These are phyloP conservation scores for Corymbia calophylla DNA, from an alignment of 441 rosid species.

Conservation along the genomic window DNA sequence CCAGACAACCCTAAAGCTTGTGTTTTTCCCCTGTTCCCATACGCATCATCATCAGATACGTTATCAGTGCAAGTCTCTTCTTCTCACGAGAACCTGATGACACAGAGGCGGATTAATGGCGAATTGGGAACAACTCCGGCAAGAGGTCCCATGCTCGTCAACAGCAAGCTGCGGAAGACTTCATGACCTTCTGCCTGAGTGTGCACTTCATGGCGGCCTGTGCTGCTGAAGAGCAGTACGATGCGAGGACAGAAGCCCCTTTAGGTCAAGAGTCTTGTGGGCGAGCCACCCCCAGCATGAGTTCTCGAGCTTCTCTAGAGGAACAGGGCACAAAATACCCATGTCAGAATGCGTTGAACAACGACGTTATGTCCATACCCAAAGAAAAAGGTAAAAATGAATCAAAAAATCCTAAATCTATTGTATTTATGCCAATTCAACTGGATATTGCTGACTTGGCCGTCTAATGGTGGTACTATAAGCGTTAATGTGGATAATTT, in stretches of 20 bases:
- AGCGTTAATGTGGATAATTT: no score
- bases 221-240: background rate
- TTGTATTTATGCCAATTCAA: no score
- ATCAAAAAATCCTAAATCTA: no score
- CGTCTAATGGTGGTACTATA: no score
- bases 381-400: background rate
- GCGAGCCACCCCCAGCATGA: background rate
- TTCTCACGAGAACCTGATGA: background rate
- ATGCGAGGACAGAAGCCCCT: background rate
- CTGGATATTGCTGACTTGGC: rapidly evolving
- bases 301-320: background rate
- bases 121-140: background rate
- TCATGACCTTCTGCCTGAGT: background rate
- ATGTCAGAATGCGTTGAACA: background rate
- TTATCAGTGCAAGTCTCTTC: background rate
- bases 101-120: background rate
- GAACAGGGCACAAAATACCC: background rate
- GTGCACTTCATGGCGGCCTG: background rate
- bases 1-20: background rate
- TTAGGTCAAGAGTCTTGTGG: background rate
- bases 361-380: background rate
- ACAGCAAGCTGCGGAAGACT: background rate
- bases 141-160: background rate
- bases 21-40: background rate
- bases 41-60: background rate